phyloP scores from a whole-genome alignment of 768 basidiomycete genomes.

The Leucosporidium creatinivorum region DNA sequence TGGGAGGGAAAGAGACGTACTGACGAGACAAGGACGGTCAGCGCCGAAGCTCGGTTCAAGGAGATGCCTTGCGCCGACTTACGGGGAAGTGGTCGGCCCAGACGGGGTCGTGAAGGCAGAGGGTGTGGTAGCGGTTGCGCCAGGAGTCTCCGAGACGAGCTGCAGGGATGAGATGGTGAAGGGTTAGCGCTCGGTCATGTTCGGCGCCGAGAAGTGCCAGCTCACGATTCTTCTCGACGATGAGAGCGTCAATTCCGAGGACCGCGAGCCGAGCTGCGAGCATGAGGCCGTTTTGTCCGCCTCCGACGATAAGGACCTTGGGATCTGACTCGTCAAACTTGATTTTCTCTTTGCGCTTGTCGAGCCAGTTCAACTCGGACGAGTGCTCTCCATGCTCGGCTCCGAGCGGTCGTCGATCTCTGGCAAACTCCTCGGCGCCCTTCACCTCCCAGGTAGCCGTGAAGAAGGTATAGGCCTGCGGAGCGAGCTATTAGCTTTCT shows the following conservation, averaged over 20 bases:
- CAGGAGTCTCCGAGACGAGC: conserved; percentile 41
- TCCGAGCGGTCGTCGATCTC: conserved; percentile 32
- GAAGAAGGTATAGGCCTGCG: not conserved
- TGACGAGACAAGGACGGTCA: too few species aligned
- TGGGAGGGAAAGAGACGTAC: not conserved
- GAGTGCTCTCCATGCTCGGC: conserved; percentile 34
- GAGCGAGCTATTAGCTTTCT: not conserved
- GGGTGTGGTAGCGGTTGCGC: conserved; percentile 44
- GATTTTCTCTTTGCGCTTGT: conserved; percentile 45
- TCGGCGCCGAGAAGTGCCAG: conserved; percentile 12
- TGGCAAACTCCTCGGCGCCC: conserved; percentile 30
- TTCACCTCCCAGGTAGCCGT: conserved; percentile 35
- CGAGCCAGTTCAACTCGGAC: conserved; percentile 47
- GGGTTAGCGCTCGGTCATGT: not conserved
- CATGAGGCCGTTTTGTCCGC: conserved; percentile 56
- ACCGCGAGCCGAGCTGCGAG: conserved; percentile 60
- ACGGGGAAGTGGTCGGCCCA: conserved; percentile 48
- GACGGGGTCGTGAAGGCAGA: conserved; percentile 53
- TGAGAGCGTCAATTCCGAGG: conserved; percentile 52
- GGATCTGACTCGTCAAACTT: conserved; percentile 52
- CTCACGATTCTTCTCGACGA: conserved; percentile 57
- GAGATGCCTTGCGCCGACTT: too few species aligned
- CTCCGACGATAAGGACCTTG: conserved; percentile 49
- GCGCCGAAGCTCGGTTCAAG: too few species aligned
- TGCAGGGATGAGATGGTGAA: not conserved